These are phyloP conservation scores for Leccinum variicolor DNA, from an alignment of 768 basidiomycete genomes.

Conservation along the genomic window DNA sequence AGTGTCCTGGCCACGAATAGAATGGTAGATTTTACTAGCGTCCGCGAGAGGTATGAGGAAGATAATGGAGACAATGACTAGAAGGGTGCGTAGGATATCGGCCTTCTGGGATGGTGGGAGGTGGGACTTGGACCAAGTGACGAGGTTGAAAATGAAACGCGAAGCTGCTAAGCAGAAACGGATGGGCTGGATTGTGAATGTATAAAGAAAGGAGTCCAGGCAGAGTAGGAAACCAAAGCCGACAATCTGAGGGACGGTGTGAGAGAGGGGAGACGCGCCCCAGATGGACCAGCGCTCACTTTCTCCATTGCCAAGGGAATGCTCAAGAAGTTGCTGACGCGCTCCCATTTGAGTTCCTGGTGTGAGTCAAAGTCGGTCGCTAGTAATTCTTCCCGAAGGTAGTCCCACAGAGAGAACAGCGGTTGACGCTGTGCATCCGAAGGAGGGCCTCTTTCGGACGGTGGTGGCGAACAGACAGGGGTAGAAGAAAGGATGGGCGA, in stretches of 20 bases:
- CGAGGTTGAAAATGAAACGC: conserved; percentile 49
- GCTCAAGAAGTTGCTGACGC: conserved; percentile 92
- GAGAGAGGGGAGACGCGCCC: neutral
- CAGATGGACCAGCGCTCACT: conserved; percentile 39
- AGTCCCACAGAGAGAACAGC: conserved; percentile 89
- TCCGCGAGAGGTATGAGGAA: conserved; percentile 84
- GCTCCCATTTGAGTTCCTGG: conserved; percentile 92
- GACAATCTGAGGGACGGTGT: conserved; percentile 58
- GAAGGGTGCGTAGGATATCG: conserved; percentile 78
- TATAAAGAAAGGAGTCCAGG: conserved; percentile 95
- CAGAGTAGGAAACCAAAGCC: conserved; percentile 91
- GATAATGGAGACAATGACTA: conserved; percentile 70
- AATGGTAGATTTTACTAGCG: conserved; percentile 97
- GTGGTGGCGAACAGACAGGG: conserved; percentile 25
- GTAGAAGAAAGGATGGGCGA: conserved; percentile 61
- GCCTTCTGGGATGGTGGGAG: conserved; percentile 90
- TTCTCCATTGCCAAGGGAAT: conserved; percentile 94
- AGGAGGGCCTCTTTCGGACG: conserved; percentile 12
- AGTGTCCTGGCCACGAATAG: conserved; percentile 95
- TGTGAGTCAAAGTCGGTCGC: conserved; percentile 94
- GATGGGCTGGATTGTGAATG: conserved; percentile 96
- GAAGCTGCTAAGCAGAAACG: conserved; percentile 67
- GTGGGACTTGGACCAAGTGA: conserved; percentile 48
- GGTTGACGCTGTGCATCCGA: conserved; percentile 27
- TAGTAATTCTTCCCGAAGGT: conserved; percentile 81